A percentile compares a stretch with the other conserved stretches of the same genome.
These are phyloP conservation scores for Clonostachys byssicola DNA, from an alignment of 2,329 filamentous ascomycete genomes.

Conservation along the genomic window DNA sequence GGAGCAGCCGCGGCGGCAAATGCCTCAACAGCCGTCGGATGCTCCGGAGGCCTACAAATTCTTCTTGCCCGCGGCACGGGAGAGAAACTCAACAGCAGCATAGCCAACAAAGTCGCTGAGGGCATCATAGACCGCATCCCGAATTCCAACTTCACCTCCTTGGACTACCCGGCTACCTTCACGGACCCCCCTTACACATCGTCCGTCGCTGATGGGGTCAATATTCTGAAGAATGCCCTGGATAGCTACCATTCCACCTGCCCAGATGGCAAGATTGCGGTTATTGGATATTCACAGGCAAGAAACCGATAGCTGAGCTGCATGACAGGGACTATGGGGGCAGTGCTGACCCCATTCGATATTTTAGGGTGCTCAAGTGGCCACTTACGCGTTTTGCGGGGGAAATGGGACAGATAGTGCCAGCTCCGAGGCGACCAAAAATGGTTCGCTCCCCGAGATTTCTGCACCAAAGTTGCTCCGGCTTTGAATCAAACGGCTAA, in stretches of 20 bases:
- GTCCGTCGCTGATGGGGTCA: constrained; percentile 25
- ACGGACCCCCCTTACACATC: constrained; percentile 20
- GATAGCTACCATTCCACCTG: constrained; percentile 24
- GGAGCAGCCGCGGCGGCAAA: background rate
- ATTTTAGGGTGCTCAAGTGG: constrained; percentile 30
- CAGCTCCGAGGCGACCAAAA: background rate
- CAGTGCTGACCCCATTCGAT: background rate
- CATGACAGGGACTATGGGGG: background rate
- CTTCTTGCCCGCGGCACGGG: constrained; percentile 32
- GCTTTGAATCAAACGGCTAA: background rate
- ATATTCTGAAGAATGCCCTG: constrained; percentile 20
- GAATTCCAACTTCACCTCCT: constrained; percentile 22
- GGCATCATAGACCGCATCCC: constrained; percentile 21
- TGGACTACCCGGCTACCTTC: constrained; percentile 32
- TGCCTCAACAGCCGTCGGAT: constrained; percentile 7
- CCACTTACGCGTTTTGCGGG: constrained; percentile 30
- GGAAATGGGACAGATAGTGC: constrained; percentile 18
- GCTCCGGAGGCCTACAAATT: constrained; percentile 30
- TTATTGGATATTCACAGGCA: constrained; percentile 37
- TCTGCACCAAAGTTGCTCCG: background rate
- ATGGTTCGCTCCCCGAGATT: background rate
- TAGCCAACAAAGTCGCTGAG: constrained; percentile 22
- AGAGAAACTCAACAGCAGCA: constrained; percentile 25
- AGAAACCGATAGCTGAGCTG: constrained; percentile 1
- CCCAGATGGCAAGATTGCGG: constrained; percentile 29